phyloP scores from a whole-genome alignment of 352 stramenopile species.

The Pythium biforme region DNA sequence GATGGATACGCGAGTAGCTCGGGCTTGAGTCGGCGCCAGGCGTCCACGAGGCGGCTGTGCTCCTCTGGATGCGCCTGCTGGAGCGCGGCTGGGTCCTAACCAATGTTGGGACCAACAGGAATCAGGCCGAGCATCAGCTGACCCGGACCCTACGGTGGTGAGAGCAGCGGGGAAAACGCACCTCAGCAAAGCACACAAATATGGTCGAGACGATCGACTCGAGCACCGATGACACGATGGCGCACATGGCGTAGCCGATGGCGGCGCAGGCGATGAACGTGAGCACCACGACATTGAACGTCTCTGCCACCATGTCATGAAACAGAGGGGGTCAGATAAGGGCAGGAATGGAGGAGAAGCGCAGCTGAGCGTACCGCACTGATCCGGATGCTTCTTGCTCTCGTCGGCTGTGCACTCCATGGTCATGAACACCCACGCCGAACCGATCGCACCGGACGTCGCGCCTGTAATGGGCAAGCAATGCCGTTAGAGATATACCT shows the following conservation, averaged over 20 bases:
- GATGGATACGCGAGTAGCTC: conserved; percentile 45
- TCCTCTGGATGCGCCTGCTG: conserved; percentile 72
- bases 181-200: conserved; percentile 87
- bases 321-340: not conserved
- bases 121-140: not conserved
- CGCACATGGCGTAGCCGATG: conserved; percentile 85
- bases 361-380: conserved; percentile 58
- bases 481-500: no score
- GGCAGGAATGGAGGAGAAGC: not conserved
- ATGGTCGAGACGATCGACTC: conserved; percentile 85
- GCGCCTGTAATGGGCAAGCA: conserved; percentile 36
- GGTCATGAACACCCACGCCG: conserved; percentile 65
- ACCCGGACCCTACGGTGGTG: not conserved
- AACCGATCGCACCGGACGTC: conserved; percentile 71
- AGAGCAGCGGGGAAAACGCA: conserved; percentile 29
- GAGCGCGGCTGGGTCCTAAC: conserved; percentile 65
- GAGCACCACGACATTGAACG: conserved; percentile 79
- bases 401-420: conserved; percentile 67
- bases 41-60: conserved; percentile 64
- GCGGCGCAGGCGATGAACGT: conserved; percentile 71
- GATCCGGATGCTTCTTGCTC: conserved; percentile 24
- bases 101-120: not conserved
- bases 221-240: conserved; percentile 79
- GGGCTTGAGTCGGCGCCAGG: conserved; percentile 69
- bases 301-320: conserved; percentile 38